Base-by-base conservation (phyloP, 345 rosid genomes). In the Toxicodendron radicans region DNA sequence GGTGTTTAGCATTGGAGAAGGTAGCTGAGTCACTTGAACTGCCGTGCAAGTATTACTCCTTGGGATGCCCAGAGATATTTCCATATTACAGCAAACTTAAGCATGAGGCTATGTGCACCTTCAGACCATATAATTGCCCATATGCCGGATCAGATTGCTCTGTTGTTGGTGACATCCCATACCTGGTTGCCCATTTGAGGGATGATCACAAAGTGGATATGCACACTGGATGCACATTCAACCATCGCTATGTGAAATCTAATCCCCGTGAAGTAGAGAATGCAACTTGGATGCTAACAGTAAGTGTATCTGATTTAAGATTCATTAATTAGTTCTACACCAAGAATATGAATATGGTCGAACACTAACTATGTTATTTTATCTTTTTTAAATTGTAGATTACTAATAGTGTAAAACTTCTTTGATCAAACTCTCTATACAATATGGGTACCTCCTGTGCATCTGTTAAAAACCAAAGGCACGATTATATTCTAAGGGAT, bases 151-250 rank as follows among this genome's bases (percentile, higher is more conserved):
- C 96, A 1, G 96, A 91, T 23, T 91, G 96, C 72, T 73, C 83
- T 30, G 76, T 75, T 59, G 86, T 81, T 24, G 96, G 96, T 17
- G 93, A 91, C 58, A 87, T 89, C 65, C 89, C 96, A 74, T 87
- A 82, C 79, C 82, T 91, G 76, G 90, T 91, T 46, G 78, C 88
- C 2, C 96, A 91, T 86, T 83, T 91, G 59, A 91, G 88, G 79
- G 95, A 91, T 73, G 93, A 89, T 62, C 95, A 91, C 79, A 91
- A 91, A 80, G 95, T 90, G 64, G 95, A 91, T 81, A 91, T 91
- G 93, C 93, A 88, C 75, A 83, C 86, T 5, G 95, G 95, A 33
- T 86, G 86, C 80, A 87, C 91, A 13, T 91, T 91, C 79, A 91
- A 91, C 76, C 95, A 91, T 69, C 95, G 95, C 38, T 91, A 89